Evolutionary conservation across 768 basidiomycete genomes (phyloP), one percentile per base, ranked within the genome.

Genomic region (Mycena rosella): DNA sequence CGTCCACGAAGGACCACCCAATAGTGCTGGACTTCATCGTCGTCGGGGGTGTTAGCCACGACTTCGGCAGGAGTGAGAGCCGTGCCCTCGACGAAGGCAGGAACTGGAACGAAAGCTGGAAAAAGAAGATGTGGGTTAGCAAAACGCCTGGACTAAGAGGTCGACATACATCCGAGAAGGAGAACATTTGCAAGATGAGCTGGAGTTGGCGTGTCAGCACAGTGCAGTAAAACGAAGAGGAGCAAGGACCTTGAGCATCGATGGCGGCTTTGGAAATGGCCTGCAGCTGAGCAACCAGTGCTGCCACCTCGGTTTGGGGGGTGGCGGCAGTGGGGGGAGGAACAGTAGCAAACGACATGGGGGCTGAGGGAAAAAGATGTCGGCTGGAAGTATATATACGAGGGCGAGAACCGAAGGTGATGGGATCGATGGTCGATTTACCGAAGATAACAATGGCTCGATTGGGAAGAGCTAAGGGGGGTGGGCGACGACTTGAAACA

Each of bases 1-100:
- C 49, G 49, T 5, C 60, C 60, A 6, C 26, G 36, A 17, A 53
- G 13, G 24, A 61, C 60, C 0, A 61, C 60, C 60, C 60, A 61
- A 18, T 61, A 61, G 30, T 13, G 42, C 38, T 51, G 40, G 10
- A 27, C 36, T 1, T 52, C 51, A 0, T 26, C 18, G 17, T 40
- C 32, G 15, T 2, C n/a, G 10, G 26, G 34, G 29, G 22, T 32
- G 24, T 27, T 10, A 11, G 49, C 36, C 1, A 27, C 49, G 29
- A 61, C 15, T 2, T 40, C 40, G 27, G 5, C 40, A 5, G 60
- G 60, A 13, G 49, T 61, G 18, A 13, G 0, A 20, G 60, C 14
- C 11, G 5, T 36, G 27, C 40, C 51, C 2, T 26, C 40, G 22
- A 45, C 15, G 18, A 54, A 62, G 42, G 60, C n/a, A n/a, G 60